Conservation (phyloP, 106 monocot genomes). For the Dendrobium chrysotoxum region DNA sequence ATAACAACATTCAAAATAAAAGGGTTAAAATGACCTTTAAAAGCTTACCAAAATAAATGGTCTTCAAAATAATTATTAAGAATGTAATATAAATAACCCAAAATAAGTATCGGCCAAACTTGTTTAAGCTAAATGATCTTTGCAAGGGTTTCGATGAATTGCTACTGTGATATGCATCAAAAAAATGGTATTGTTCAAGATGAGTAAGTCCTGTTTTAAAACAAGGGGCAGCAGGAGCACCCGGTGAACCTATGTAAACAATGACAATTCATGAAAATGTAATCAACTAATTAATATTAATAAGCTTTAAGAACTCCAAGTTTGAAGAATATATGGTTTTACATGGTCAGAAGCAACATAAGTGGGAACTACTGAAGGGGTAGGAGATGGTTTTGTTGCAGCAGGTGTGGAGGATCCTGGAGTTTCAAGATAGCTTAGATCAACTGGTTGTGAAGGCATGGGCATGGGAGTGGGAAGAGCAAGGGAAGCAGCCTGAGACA, state of each 20-base stretch:
- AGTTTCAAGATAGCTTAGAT: conserved; percentile 76
- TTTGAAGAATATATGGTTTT: not conserved
- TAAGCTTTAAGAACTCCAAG: no score
- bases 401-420: conserved; percentile 21
- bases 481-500: conserved; percentile 29
- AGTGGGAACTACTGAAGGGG: conserved; percentile 27
- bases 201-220: conserved; percentile 83
- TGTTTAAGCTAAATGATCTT: not conserved
- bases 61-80: not conserved
- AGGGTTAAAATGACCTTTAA: no score
- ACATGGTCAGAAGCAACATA: conserved; percentile 86
- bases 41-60: not conserved
- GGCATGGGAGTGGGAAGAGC: conserved; percentile 27
- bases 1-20: no score
- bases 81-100: not conserved
- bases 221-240: conserved; percentile 74
- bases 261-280: no score
- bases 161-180: not conserved
- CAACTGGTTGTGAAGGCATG: conserved; percentile 57
- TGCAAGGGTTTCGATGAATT: not conserved
- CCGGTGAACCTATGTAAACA: conserved; percentile 52
- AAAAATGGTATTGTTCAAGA: conserved; percentile 93
- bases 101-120: not conserved
- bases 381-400: conserved; percentile 21
- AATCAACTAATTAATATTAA: no score